Conservation (phyloP, 257 asterid genomes). For the Anisodus tanguticus region DNA sequence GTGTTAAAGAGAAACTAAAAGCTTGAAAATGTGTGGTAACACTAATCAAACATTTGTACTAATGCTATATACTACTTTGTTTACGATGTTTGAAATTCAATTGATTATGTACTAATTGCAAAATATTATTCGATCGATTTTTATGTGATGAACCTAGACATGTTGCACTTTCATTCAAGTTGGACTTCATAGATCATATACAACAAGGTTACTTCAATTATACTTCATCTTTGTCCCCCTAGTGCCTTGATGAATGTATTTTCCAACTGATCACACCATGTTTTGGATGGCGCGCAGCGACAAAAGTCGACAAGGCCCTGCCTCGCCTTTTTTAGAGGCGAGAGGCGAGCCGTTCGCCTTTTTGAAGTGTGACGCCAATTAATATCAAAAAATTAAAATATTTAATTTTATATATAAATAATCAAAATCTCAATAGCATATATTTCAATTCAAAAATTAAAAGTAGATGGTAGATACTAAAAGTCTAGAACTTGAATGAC, state of each 20-base stretch:
- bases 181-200: background rate
- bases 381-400: too few species aligned
- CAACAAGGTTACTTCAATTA: background rate
- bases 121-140: background rate
- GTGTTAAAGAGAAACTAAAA: background rate
- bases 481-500: too few species aligned
- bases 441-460: too few species aligned
- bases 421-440: too few species aligned
- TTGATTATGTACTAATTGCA: constrained; percentile 10
- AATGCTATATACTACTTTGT: background rate
- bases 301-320: too few species aligned
- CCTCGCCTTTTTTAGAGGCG: too few species aligned
- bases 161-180: background rate
- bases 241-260: background rate
- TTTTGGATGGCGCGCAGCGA: too few species aligned
- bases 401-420: too few species aligned
- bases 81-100: background rate
- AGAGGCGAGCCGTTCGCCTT: too few species aligned
- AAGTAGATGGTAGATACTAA: too few species aligned
- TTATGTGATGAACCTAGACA: background rate
- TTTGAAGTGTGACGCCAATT: too few species aligned
- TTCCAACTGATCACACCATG: background rate
- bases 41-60: background rate
- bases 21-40: background rate
- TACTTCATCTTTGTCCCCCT: background rate